Evolutionary conservation across 2,329 filamentous ascomycete species (phyloP).

Genomic region (Penicillium sp.): DNA sequence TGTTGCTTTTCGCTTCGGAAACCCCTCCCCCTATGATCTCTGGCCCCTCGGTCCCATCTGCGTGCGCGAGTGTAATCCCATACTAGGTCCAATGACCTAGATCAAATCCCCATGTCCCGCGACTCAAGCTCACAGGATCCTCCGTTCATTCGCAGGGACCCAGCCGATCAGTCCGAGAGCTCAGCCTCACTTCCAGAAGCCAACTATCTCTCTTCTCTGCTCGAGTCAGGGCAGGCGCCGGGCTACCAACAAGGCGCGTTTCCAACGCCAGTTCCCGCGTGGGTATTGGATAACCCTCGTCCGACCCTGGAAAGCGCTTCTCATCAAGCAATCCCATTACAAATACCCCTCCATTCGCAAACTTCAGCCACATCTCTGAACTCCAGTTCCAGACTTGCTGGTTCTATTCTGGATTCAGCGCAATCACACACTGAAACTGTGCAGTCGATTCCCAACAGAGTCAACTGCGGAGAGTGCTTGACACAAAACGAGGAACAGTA

Average conservation of each 20-base stretch:
- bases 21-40: constrained; percentile 11
- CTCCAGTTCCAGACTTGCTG: constrained; percentile 5
- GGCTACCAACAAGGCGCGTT: constrained; percentile 12
- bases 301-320: constrained; percentile 1
- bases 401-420: constrained; percentile 5
- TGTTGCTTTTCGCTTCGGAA: constrained; percentile 7
- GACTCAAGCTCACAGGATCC: constrained; percentile 20
- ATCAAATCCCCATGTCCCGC: constrained; percentile 19
- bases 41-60: constrained; percentile 10
- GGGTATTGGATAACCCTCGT: constrained; percentile 11
- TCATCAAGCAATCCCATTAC: constrained; percentile 5
- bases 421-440: constrained; percentile 2
- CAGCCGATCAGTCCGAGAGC: constrained; percentile 7
- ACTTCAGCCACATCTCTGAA: constrained; percentile 11
- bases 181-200: constrained; percentile 10
- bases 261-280: constrained; percentile 8
- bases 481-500: constrained; percentile 10
- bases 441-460: constrained; percentile 7
- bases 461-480: constrained; percentile 6
- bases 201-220: constrained; percentile 5
- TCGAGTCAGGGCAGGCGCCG: constrained; percentile 16
- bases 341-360: constrained; percentile 7
- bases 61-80: constrained; percentile 9
- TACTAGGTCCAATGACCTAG: constrained; percentile 17
- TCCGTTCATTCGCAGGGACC: constrained; percentile 16